Base-by-base conservation (phyloP, 306 rosid species). In the Sphenostylis stenocarpa region DNA sequence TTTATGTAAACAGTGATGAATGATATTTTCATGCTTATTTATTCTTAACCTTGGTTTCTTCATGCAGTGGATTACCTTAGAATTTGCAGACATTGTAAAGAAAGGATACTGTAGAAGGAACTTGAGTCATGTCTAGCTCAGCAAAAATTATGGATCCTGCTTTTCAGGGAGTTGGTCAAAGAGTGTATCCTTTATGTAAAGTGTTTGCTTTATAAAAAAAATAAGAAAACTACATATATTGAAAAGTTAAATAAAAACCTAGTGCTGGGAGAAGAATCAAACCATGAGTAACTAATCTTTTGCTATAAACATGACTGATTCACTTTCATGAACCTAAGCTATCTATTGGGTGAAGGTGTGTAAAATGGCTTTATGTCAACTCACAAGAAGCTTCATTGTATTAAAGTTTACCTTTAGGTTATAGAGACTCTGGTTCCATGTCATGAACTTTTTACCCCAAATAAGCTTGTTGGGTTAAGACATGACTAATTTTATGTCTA, bases 81-180 rank as follows among this genome's bases (percentile, higher is more conserved):
- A 82, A 78, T 82, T 79, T 90, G 57, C 84, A 45, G 67, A 31
- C 77, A 53, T 48, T 77, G 80, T 73, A 39, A 71, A 71, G 63
- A 62, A 48, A 48, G 63, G 38, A 28, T 52, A 24, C 41, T 43
- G 56, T 77, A 74, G 80, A 75, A 72, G 77, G 80, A 81, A 73
- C 77, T 78, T 53, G 61, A 84, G 83, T 84, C 76, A 94, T 94
- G 98, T 87, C 97, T 73, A 89, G 85, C 91, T 83, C 95, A 43
- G 73, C 92, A 61, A 94, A 94, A 87, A 77, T 48, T 84, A 76
- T 88, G 88, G 98, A 94, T 83, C 96, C 96, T 57, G 98, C 98
- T 48, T 92, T 94, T 85, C 98, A 94, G 81, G 97, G 93, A 80
- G 92, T 81, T 62, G 98, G 98, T 73, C 98, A 90, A 75, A 92